phyloP scores from a whole-genome alignment of 2,329 filamentous ascomycete species.

The Magnaporthiopsis rhizophila region DNA sequence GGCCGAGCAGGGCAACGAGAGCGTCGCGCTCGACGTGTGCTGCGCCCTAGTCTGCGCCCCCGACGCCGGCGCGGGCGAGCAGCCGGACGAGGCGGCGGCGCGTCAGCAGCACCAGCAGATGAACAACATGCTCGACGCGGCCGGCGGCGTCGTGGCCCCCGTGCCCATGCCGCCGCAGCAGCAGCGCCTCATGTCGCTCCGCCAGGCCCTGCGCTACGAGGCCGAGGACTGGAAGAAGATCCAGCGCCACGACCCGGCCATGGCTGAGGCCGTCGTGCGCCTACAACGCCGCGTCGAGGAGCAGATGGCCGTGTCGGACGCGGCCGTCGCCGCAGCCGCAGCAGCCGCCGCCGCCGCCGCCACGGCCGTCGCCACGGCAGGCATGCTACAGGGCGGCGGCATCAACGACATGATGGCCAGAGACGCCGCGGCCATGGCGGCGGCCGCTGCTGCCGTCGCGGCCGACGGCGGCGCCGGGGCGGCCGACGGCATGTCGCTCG shows the following conservation, averaged over 20 bases:
- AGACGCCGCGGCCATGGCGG: neutral
- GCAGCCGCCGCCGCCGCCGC: conserved; percentile 5
- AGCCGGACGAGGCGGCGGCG: conserved; percentile 21
- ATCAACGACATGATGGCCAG: conserved; percentile 4
- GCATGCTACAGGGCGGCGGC: neutral
- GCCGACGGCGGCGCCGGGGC: neutral
- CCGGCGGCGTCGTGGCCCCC: conserved; percentile 19
- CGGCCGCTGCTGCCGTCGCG: conserved; percentile 2
- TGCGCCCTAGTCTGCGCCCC: conserved; percentile 63
- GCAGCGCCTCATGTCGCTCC: conserved; percentile 47
- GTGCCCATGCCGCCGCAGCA: conserved; percentile 21
- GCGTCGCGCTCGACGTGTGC: conserved; percentile 60
- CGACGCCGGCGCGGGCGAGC: conserved; percentile 32
- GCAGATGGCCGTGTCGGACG: conserved; percentile 39
- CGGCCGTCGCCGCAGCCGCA: conserved; percentile 7
- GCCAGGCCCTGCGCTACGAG: conserved; percentile 49
- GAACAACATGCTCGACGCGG: conserved; percentile 23
- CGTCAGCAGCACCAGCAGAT: conserved; percentile 2
- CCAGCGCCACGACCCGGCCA: conserved; percentile 42
- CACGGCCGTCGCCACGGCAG: neutral
- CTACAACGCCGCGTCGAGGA: conserved; percentile 57
- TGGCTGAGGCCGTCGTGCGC: conserved; percentile 55
- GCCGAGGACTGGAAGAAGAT: conserved; percentile 50
- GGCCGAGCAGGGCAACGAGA: conserved; percentile 45
- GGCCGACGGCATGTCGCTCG: conserved; percentile 9